Conservation (phyloP, 148 eudicot genomes). For the Oxyria digyna region DNA sequence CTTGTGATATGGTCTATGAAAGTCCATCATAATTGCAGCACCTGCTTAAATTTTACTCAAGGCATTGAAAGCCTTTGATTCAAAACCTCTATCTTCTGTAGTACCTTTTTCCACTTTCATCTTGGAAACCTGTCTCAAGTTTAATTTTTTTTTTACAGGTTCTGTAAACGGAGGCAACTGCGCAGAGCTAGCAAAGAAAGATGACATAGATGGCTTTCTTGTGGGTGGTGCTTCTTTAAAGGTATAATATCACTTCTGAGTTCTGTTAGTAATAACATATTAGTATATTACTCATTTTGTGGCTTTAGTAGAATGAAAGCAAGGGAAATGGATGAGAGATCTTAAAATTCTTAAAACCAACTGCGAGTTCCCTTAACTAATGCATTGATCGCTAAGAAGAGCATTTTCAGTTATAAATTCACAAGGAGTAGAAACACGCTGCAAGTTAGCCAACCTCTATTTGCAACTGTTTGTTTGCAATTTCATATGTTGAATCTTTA, state of each 20-base stretch:
- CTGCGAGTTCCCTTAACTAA: background rate
- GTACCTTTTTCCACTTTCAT: background rate
- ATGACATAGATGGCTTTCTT: conserved; percentile 95
- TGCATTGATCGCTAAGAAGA: background rate
- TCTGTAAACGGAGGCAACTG: conserved; percentile 94
- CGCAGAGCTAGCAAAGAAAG: conserved; percentile 90
- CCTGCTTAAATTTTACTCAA: background rate
- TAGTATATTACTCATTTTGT: background rate
- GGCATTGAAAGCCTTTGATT: background rate
- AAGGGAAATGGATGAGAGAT: background rate
- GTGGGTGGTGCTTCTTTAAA: conserved; percentile 98
- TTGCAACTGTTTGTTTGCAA: background rate
- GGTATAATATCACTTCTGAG: conserved; percentile 25
- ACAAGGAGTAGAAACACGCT: background rate
- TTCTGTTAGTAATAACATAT: background rate
- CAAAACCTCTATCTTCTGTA: background rate
- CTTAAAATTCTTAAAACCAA: background rate
- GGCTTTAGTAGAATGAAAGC: conserved; percentile 3
- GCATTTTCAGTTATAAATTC: background rate
- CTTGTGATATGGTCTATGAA: background rate
- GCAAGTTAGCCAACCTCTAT: background rate
- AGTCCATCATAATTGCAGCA: background rate
- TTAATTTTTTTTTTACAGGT: conserved; percentile 31
- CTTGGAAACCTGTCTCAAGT: background rate
- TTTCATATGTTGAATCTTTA: background rate